Base-by-base conservation (phyloP, 306 rosid genomes). In the Cucurbita pepo region DNA sequence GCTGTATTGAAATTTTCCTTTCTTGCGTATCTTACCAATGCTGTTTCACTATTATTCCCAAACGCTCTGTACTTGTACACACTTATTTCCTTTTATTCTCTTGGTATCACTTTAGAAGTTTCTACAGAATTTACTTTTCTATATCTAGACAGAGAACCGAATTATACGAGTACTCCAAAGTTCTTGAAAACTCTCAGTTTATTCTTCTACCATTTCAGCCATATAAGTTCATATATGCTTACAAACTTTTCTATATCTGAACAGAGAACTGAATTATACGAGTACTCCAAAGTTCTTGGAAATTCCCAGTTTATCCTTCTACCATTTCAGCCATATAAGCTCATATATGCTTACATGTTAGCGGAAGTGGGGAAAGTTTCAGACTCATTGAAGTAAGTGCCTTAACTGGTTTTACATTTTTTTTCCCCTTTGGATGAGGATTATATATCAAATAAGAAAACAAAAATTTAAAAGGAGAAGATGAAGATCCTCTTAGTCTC, bases 101-200 rank as follows among this genome's bases (percentile, higher is more conserved):
- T 66, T 64, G 19, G 66, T 48, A 77, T 51, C 16, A 11, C 22
- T 61, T 61, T 43, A 59, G 30, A 16, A 61, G 50, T 51, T 74
- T 74, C 25, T 69, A 56, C 79, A 76, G 63, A 74, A 16, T 56
- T 52, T 79, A 43, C 65, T 36, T 82, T 43, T 75, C 82, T 71
- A 38, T 75, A 72, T 74, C 60, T 84, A 81, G 86, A 62, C 92
- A 94, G 97, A 90, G 96, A 85, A 93, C 96, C 0, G 97, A 93
- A 79, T 77, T 93, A 63, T 93, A 93, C 9, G 98, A 93, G 82
- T 90, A 93, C 67, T 88, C 98, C 3, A 93, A 87, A 85, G 87
- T 93, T 77, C 90, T 87, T 75, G 98, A 97, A 67, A 93, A 90
- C 82, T 90, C 98, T 75, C 98, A 93, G 90, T 93, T 87, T 82